phyloP scores from a whole-genome alignment of 192 early-diverging fungal species.

The Linnemannia zychae region DNA sequence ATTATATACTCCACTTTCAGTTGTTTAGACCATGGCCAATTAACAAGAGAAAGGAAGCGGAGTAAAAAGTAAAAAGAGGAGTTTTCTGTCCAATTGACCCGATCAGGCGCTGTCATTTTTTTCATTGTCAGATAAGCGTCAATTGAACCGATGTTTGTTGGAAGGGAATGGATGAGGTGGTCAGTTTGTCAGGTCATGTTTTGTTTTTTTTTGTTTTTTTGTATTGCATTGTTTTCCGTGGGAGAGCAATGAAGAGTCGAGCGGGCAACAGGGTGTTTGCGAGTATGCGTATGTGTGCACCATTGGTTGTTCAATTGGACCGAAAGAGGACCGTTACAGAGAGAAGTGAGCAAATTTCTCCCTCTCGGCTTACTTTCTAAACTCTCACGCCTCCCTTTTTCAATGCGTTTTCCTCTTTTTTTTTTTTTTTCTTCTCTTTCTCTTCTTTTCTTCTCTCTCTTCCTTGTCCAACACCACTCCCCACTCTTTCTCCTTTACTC shows the following conservation, averaged over 20 bases:
- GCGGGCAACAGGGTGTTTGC: no score
- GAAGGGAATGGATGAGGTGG: not conserved
- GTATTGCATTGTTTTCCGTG: not conserved
- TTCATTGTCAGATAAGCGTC: slow-evolving; percentile 1
- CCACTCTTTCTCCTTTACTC: slow-evolving; percentile 7
- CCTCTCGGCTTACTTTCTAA: not conserved
- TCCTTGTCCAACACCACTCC: not conserved
- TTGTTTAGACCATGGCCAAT: not conserved
- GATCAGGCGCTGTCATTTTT: no score
- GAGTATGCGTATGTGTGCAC: not conserved
- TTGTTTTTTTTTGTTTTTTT: not conserved
- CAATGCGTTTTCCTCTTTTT: not conserved
- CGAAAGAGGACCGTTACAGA: not conserved
- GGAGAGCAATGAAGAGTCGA: not conserved
- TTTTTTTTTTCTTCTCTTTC: not conserved
- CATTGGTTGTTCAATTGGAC: not conserved
- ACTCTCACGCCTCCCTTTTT: not conserved
- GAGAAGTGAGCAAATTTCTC: not conserved
- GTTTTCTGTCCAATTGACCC: not conserved
- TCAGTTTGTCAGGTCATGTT: not conserved
- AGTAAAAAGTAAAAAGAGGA: not conserved
- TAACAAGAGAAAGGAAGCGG: not conserved
- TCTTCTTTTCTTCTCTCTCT: not conserved
- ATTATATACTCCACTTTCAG: not conserved
- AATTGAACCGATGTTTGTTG: not conserved